phyloP scores from a whole-genome alignment of 805 yeast species.

The Saccharomycopsis synnaedendra region DNA sequence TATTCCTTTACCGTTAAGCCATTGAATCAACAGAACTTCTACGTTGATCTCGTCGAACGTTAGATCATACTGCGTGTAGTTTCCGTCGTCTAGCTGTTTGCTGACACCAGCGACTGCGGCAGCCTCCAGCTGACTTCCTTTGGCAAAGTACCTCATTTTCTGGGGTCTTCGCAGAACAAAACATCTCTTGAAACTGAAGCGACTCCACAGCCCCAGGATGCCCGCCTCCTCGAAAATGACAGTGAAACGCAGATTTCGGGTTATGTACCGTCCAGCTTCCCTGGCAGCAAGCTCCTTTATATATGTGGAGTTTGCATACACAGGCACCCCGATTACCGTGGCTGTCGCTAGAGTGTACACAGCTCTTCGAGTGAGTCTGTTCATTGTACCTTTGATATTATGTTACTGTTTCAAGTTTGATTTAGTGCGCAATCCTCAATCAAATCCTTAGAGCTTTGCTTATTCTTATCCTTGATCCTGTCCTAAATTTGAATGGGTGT shows the following conservation, averaged over 20 bases:
- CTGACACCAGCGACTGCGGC: conserved; percentile 37
- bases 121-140: conserved; percentile 68
- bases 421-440: no score
- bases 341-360: no score
- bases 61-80: conserved; percentile 90
- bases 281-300: conserved; percentile 68
- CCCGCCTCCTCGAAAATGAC: conserved; percentile 83
- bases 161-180: conserved; percentile 80
- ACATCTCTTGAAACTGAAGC: conserved; percentile 73
- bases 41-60: conserved; percentile 79
- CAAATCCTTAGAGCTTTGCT: no score
- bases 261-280: conserved; percentile 69
- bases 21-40: conserved; percentile 69
- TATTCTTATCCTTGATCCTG: no score
- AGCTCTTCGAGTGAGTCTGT: no score
- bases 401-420: no score
- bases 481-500: no score
- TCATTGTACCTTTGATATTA: no score
- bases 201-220: conserved; percentile 92
- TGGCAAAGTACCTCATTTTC: conserved; percentile 35
- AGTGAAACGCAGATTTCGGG: conserved; percentile 69
- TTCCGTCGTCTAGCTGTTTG: conserved; percentile 63
- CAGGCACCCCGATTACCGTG: no score
- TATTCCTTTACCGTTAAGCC: conserved; percentile 87
- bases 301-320: conserved; percentile 31